A percentile compares a stretch with the other conserved stretches of the same genome.
These are phyloP conservation scores for Xylariaceae sp. DNA, from an alignment of 2,329 filamentous ascomycete species.

Conservation along the genomic window DNA sequence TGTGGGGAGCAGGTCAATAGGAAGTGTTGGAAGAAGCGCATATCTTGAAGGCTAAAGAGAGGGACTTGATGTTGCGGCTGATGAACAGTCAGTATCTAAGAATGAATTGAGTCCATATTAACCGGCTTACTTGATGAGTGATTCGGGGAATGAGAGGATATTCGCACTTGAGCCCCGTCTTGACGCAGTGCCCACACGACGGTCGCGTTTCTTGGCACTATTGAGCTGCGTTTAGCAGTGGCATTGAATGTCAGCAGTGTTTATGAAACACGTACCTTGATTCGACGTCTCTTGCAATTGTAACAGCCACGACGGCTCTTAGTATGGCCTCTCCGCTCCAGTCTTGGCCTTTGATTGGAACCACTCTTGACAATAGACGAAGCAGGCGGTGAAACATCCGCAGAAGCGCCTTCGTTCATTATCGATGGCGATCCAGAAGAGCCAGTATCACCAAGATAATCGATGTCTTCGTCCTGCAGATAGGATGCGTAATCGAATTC, in stretches of 20 bases:
- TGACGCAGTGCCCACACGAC: constrained; percentile 57
- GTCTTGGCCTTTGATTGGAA: constrained; percentile 33
- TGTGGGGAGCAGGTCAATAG: constrained; percentile 56
- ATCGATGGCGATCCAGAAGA: constrained; percentile 18
- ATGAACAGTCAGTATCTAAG: constrained; percentile 16
- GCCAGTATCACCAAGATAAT: constrained; percentile 14
- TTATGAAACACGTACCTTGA: constrained; percentile 44
- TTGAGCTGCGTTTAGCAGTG: constrained; percentile 6
- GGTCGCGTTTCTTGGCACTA: constrained; percentile 63
- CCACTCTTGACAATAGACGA: constrained; percentile 11
- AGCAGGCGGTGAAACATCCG: constrained; percentile 13
- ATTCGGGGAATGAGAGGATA: constrained; percentile 51
- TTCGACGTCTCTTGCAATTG: constrained; percentile 61
- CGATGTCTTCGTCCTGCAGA: constrained; percentile 16
- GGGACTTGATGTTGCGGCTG: constrained; percentile 54
- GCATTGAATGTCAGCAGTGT: neutral
- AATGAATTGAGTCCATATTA: neutral
- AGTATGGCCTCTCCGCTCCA: constrained; percentile 57
- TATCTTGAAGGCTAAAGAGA: constrained; percentile 56
- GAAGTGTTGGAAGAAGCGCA: constrained; percentile 66
- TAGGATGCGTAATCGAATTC: constrained; percentile 21
- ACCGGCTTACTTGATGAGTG: constrained; percentile 41
- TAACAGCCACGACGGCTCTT: constrained; percentile 62
- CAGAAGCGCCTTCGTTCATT: constrained; percentile 12
- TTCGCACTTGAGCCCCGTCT: constrained; percentile 57